These are phyloP conservation scores for Zasmidium citrigriseum DNA, from an alignment of 2,329 filamentous ascomycete species.

Conservation along the genomic window DNA sequence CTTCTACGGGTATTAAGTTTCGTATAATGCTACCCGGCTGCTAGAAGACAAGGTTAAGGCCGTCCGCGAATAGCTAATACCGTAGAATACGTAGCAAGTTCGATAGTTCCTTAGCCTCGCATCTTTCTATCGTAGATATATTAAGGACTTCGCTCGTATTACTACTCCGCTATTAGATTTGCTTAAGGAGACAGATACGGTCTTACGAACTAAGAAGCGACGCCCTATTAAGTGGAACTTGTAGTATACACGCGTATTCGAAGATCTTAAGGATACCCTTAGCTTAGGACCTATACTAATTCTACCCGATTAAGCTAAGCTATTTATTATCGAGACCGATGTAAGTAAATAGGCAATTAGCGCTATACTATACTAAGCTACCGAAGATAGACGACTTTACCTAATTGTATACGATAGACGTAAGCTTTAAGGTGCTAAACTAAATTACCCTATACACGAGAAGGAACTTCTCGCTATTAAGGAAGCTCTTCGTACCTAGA, in stretches of 20 bases:
- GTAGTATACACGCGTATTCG: not conserved
- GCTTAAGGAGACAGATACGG: not conserved
- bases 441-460: not conserved
- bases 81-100: not conserved
- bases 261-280: not conserved
- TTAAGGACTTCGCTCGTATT: not conserved
- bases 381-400: not conserved
- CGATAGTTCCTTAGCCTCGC: not conserved
- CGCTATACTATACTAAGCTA: not conserved
- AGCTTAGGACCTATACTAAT: not conserved
- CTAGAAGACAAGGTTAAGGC: not conserved
- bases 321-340: not conserved
- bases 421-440: not conserved
- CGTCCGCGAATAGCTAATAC: not conserved
- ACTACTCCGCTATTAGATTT: not conserved
- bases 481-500: not conserved
- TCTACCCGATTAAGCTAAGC: not conserved
- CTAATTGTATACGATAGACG: not conserved
- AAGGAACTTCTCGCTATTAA: conserved; percentile 4
- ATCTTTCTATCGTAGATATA: not conserved
- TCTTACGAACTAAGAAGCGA: not conserved
- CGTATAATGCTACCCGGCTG: conserved; percentile 10
- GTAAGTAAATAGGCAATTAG: not conserved
- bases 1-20: conserved; percentile 23
- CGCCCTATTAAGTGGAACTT: not conserved